Conservation (phyloP, 192 early-diverging fungal species). For the Mortierella alpina region DNA sequence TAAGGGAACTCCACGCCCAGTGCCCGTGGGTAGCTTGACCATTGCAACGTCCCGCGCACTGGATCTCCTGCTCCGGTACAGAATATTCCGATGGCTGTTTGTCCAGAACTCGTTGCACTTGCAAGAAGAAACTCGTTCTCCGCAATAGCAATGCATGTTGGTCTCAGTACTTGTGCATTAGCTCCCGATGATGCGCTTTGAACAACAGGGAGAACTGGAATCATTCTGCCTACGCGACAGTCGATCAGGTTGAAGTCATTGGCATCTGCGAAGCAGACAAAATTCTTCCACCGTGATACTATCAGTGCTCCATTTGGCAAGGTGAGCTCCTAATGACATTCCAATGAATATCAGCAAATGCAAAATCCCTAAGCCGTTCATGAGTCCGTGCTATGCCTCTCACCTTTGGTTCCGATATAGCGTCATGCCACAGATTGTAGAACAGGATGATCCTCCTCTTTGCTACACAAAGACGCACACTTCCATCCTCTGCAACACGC, state of each 20-base stretch:
- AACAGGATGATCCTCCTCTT: conserved; percentile 62
- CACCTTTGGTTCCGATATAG: conserved; percentile 42
- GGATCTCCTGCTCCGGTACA: conserved; percentile 75
- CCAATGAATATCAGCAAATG: not conserved
- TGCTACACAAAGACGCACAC: conserved; percentile 59
- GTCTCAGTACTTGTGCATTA: conserved; percentile 55
- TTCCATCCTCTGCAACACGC: conserved; percentile 59
- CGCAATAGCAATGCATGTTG: conserved; percentile 70
- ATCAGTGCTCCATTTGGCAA: conserved; percentile 71
- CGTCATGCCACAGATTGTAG: conserved; percentile 50
- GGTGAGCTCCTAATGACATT: conserved; percentile 66
- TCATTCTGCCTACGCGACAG: conserved; percentile 35
- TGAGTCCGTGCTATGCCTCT: not conserved
- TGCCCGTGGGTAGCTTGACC: conserved; percentile 62
- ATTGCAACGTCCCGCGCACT: conserved; percentile 72
- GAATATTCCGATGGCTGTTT: conserved; percentile 79
- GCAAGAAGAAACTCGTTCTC: conserved; percentile 81
- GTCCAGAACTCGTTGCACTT: conserved; percentile 34
- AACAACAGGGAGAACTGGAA: conserved; percentile 38
- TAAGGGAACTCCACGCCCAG: conserved; percentile 82
- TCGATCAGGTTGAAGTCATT: conserved; percentile 79
- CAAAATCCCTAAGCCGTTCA: not conserved
- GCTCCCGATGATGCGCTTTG: conserved; percentile 25
- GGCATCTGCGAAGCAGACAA: conserved; percentile 76
- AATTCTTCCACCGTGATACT: conserved; percentile 62